Conservation (phyloP, 2,329 filamentous ascomycete genomes). For the Reticulascus tulasneorum region DNA sequence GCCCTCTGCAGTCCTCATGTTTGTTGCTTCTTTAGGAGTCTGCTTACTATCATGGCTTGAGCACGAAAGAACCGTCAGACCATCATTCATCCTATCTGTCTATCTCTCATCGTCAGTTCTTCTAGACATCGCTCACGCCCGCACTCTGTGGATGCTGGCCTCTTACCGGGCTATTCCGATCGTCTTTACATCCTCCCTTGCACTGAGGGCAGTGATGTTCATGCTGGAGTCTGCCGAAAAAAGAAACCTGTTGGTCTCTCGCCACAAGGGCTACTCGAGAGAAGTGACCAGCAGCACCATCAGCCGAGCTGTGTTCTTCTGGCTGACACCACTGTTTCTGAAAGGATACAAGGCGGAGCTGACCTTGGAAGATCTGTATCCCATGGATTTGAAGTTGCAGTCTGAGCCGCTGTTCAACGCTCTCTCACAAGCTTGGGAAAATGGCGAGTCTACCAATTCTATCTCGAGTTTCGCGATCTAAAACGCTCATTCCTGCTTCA, state of each 20-base stretch:
- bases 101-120: conserved; percentile 13
- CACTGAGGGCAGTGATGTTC: conserved; percentile 13
- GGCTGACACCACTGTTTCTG: conserved; percentile 48
- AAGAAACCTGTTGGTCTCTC: conserved; percentile 26
- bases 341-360: conserved; percentile 41
- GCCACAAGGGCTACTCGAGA: conserved; percentile 37
- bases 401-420: conserved; percentile 12
- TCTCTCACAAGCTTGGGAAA: conserved; percentile 16
- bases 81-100: conserved; percentile 12
- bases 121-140: conserved; percentile 14
- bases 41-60: conserved; percentile 9
- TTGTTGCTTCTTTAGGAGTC: conserved; percentile 5
- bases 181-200: conserved; percentile 12
- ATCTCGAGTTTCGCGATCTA: background rate
- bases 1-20: conserved; percentile 2
- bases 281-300: conserved; percentile 51
- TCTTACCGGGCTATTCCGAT: conserved; percentile 11
- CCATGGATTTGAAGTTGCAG: conserved; percentile 16
- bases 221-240: conserved; percentile 24
- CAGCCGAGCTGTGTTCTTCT: conserved; percentile 45
- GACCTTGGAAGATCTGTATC: conserved; percentile 29
- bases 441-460: conserved; percentile 7
- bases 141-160: conserved; percentile 14
- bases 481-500: conserved; percentile 3
- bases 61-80: conserved; percentile 11